A percentile compares a stretch with the other conserved stretches of the same genome.
These are phyloP conservation scores for Cercis canadensis DNA, from an alignment of 306 rosid genomes.

Conservation along the genomic window DNA sequence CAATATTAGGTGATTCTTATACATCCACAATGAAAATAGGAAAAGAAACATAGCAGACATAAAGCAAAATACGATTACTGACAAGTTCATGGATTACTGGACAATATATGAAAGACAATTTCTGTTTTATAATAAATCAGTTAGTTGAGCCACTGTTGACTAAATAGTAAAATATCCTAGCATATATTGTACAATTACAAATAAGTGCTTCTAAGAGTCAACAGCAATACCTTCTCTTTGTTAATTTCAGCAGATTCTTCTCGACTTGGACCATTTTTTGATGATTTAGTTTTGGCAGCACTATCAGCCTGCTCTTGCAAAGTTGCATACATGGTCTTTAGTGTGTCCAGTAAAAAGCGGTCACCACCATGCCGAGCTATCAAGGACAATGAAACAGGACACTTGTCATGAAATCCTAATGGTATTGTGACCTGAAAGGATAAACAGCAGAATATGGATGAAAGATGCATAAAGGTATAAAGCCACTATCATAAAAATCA, in stretches of 20 bases:
- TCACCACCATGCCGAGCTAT: conserved; percentile 96
- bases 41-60: conserved; percentile 16
- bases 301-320: conserved; percentile 84
- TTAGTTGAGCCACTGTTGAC: conserved; percentile 6
- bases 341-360: conserved; percentile 85
- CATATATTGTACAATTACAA: conserved; percentile 20
- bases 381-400: conserved; percentile 86
- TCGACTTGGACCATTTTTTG: conserved; percentile 63
- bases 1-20: conserved; percentile 6
- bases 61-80: conserved; percentile 10
- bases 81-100: conserved; percentile 4
- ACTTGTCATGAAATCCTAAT: conserved; percentile 73
- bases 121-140: neutral
- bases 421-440: conserved; percentile 86
- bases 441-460: conserved; percentile 24
- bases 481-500: conserved; percentile 1
- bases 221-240: conserved; percentile 80
- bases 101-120: neutral
- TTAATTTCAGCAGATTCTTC: conserved; percentile 91
- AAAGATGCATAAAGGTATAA: conserved; percentile 18
- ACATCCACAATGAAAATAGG: neutral
- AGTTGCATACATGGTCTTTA: conserved; percentile 64
- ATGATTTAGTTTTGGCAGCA: conserved; percentile 68
- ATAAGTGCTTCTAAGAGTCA: neutral
- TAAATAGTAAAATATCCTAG: neutral